These are phyloP conservation scores for Ophiostoma sp. DNA, from an alignment of 2,329 filamentous ascomycete species.

Conservation along the genomic window DNA sequence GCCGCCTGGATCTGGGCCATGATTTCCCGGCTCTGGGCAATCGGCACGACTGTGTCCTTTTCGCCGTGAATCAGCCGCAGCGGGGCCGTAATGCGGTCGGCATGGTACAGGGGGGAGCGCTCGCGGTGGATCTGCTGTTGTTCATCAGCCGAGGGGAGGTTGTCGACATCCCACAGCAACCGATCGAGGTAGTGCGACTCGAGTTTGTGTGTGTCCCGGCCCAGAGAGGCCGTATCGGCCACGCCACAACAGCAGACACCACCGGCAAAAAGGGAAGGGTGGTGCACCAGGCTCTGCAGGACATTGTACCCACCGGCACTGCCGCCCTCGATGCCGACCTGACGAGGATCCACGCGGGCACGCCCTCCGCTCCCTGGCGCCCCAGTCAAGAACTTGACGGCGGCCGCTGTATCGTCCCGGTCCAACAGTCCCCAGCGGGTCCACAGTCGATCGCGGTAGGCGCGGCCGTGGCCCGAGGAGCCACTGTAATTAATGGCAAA, in stretches of 20 bases:
- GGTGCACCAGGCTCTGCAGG: constrained; percentile 49
- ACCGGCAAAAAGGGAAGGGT: constrained; percentile 49
- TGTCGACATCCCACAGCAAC: constrained; percentile 42
- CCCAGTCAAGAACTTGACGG: constrained; percentile 44
- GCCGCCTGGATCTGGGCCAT: constrained; percentile 44
- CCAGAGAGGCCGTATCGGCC: constrained; percentile 50
- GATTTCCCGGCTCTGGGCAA: constrained; percentile 57
- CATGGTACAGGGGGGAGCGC: constrained; percentile 51
- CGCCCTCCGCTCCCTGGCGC: constrained; percentile 28
- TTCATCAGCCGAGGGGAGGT: constrained; percentile 37
- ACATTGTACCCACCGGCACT: constrained; percentile 58
- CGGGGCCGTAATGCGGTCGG: constrained; percentile 49
- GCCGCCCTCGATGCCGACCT: constrained; percentile 38
- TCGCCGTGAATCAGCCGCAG: constrained; percentile 59
- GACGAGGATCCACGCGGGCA: constrained; percentile 10
- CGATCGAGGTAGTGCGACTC: constrained; percentile 53
- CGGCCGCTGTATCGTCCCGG: constrained; percentile 51
- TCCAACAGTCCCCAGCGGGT: constrained; percentile 54
- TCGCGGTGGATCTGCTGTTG: constrained; percentile 44
- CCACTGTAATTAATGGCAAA: constrained; percentile 55
- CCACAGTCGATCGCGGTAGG: constrained; percentile 52
- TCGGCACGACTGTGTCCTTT: constrained; percentile 58
- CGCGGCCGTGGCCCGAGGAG: constrained; percentile 51
- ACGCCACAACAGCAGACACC: constrained; percentile 54
- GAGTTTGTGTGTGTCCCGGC: constrained; percentile 55